Percentiles rank a stretch among this genome's conserved stretches.
These are phyloP conservation scores for Populus euphratica DNA, from an alignment of 345 rosid species.

Conservation along the genomic window DNA sequence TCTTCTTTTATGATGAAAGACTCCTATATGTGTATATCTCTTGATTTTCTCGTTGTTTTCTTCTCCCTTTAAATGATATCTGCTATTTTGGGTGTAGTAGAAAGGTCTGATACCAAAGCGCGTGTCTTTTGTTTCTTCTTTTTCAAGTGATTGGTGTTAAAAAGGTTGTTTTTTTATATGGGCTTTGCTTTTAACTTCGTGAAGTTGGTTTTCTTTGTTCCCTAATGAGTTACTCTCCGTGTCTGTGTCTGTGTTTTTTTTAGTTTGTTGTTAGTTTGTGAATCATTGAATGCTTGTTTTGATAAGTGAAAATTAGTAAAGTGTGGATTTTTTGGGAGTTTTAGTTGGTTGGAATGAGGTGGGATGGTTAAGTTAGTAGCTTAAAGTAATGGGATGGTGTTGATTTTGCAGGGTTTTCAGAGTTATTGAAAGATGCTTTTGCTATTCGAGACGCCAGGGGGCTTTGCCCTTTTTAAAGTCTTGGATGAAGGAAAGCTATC, in stretches of 20 bases:
- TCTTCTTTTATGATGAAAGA: neutral
- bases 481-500: conserved; percentile 64
- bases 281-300: neutral
- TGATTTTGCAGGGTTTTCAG: neutral
- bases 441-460: conserved; percentile 70
- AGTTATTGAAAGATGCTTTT: conserved; percentile 45
- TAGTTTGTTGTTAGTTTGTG: neutral
- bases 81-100: neutral
- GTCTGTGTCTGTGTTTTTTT: neutral
- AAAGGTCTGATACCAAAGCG: neutral
- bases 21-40: neutral
- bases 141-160: neutral
- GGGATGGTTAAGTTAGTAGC: neutral
- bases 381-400: neutral
- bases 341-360: neutral
- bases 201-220: neutral
- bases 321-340: neutral
- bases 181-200: neutral
- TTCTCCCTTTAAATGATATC: neutral
- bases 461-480: conserved; percentile 69
- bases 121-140: neutral
- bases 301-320: neutral
- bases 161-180: neutral
- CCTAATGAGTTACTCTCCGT: neutral
- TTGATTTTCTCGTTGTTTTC: neutral